Conservation (phyloP, 345 rosid species). For the Euphorbia lathyris region DNA sequence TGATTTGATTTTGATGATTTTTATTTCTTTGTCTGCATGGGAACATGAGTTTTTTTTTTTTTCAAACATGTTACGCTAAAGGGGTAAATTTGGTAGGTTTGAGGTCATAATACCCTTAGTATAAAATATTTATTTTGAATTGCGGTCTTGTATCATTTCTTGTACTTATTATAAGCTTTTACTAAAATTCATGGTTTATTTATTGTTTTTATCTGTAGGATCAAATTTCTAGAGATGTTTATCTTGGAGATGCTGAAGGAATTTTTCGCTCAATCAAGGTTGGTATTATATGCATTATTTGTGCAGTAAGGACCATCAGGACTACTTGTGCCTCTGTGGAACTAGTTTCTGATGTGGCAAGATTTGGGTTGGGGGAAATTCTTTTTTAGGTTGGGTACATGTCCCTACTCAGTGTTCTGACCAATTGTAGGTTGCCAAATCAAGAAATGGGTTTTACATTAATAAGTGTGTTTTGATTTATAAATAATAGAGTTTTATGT, state of each 20-base stretch:
- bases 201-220: slow-evolving; percentile 40
- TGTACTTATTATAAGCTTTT: background rate
- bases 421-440: background rate
- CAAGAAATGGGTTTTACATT: background rate
- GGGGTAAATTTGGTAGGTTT: background rate
- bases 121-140: background rate
- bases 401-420: background rate
- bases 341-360: slow-evolving; percentile 18
- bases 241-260: slow-evolving; percentile 72
- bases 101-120: background rate
- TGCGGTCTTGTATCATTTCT: background rate
- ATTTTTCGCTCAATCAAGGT: slow-evolving; percentile 83
- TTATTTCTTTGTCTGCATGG: background rate
- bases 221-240: slow-evolving; percentile 55
- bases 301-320: background rate
- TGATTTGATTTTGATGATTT: background rate
- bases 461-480: background rate
- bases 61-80: background rate
- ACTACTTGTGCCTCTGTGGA: slow-evolving; percentile 11
- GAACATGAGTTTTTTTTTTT: background rate
- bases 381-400: background rate
- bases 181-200: background rate
- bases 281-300: slow-evolving; percentile 26
- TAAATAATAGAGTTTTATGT: background rate
- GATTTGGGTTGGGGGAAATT: slow-evolving; percentile 8